phyloP scores from a whole-genome alignment of 2,329 filamentous ascomycete species.

The Diaporthe sp. region DNA sequence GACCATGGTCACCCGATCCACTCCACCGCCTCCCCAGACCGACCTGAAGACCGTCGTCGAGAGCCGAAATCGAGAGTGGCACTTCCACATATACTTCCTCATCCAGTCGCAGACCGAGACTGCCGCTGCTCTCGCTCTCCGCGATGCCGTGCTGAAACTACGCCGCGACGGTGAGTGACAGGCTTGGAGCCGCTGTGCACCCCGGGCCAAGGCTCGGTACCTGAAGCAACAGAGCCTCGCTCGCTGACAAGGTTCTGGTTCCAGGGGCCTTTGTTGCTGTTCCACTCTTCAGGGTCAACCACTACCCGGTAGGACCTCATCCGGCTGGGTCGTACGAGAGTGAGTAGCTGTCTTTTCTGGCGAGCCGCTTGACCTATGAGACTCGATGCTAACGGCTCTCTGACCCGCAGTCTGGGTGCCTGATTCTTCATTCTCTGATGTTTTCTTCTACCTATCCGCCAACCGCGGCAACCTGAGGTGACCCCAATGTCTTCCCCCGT shows the following conservation, averaged over 20 bases:
- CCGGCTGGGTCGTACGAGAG: constrained; percentile 53
- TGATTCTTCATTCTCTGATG: constrained; percentile 52
- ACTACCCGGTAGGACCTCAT: constrained; percentile 51
- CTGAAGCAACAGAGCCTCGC: background rate
- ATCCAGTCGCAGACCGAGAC: constrained; percentile 50
- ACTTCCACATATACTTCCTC: constrained; percentile 53
- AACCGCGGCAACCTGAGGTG: constrained; percentile 50
- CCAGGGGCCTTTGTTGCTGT: constrained; percentile 52
- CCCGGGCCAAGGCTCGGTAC: too few relatives aligned
- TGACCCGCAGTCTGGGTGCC: constrained; percentile 49
- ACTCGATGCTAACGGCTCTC: background rate
- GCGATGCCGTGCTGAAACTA: constrained; percentile 50
- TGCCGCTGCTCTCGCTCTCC: constrained; percentile 50
- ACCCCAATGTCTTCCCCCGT: background rate
- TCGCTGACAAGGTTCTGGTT: background rate
- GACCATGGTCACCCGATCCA: constrained; percentile 42
- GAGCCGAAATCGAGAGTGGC: constrained; percentile 49
- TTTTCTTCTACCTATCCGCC: constrained; percentile 51
- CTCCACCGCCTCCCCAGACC: constrained; percentile 43
- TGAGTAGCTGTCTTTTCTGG: constrained; percentile 38
- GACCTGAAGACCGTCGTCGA: constrained; percentile 50
- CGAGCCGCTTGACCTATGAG: background rate
- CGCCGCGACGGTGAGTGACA: constrained; percentile 49
- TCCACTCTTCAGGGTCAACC: constrained; percentile 50
- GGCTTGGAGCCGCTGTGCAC: too few relatives aligned